Evolutionary conservation across 2,329 filamentous ascomycete genomes (phyloP).

Genomic region (Ascochyta clinopodiicola): DNA sequence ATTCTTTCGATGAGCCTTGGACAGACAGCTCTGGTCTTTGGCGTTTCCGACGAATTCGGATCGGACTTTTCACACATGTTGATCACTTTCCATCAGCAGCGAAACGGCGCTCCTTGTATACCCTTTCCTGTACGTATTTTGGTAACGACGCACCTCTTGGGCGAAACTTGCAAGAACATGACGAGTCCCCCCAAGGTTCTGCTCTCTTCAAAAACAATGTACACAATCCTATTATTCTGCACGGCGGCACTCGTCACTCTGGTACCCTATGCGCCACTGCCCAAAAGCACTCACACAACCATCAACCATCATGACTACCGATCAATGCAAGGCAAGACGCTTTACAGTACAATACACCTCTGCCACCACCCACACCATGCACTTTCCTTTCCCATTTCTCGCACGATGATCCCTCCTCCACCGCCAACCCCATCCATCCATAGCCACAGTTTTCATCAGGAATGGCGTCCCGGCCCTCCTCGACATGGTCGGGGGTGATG

Average conservation of each 20-base stretch:
- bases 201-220: neutral
- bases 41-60: slow-evolving; percentile 11
- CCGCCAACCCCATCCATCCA: neutral
- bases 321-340: slow-evolving; percentile 19
- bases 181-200: too few species aligned
- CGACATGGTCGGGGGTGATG: slow-evolving; percentile 9
- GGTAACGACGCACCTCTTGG: slow-evolving; percentile 1
- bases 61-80: slow-evolving; percentile 3
- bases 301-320: slow-evolving; percentile 10
- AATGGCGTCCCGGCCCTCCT: slow-evolving; percentile 16
- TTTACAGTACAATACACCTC: slow-evolving; percentile 2
- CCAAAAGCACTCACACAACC: slow-evolving; percentile 3
- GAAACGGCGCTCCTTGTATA: slow-evolving; percentile 37
- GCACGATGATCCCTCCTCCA: slow-evolving; percentile 3
- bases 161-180: too few species aligned
- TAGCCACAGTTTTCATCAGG: slow-evolving; percentile 9
- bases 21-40: neutral
- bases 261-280: neutral
- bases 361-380: neutral
- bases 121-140: slow-evolving; percentile 46
- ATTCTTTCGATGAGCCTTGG: slow-evolving; percentile 3
- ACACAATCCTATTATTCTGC: neutral
- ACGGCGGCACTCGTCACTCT: neutral
- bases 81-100: slow-evolving; percentile 17
- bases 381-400: neutral